A percentile compares a stretch with the other conserved stretches of the same genome.
phyloP scores from a whole-genome alignment of 352 stramenopile genomes.

The Phytophthora litchii region DNA sequence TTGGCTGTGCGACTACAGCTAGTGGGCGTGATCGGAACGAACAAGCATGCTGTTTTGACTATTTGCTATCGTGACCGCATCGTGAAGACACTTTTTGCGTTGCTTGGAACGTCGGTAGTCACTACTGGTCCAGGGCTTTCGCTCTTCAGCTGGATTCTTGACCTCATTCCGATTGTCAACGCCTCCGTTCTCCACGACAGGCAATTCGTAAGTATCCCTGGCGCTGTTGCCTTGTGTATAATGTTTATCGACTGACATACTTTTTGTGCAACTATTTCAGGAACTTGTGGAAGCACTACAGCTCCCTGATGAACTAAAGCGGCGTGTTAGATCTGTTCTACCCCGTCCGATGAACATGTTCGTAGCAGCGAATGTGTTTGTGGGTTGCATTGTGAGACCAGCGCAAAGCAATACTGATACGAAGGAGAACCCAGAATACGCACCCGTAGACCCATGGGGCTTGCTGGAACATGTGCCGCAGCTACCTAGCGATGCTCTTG shows the following conservation, averaged over 20 bases:
- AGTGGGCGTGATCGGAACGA: constrained; percentile 71
- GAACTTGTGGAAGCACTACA: constrained; percentile 72
- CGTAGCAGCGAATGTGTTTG: constrained; percentile 35
- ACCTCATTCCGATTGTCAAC: constrained; percentile 82
- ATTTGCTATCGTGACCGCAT: constrained; percentile 88
- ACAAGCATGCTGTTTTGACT: constrained; percentile 78
- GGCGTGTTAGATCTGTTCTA: constrained; percentile 73
- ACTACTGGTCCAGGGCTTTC: constrained; percentile 63
- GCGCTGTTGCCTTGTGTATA: background rate
- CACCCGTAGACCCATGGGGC: constrained; percentile 75
- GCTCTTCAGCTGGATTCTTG: constrained; percentile 88
- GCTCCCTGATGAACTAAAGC: constrained; percentile 61
- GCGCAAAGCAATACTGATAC: constrained; percentile 36
- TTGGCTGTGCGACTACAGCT: constrained; percentile 80
- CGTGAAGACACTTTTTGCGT: constrained; percentile 79
- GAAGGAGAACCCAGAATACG: constrained; percentile 31
- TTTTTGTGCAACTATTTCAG: constrained; percentile 39
- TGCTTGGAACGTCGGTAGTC: constrained; percentile 74
- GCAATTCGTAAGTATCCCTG: constrained; percentile 67
- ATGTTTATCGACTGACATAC: constrained; percentile 15
- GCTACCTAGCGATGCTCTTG: constrained; percentile 70
- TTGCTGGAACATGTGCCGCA: constrained; percentile 73
- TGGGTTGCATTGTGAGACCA: constrained; percentile 13
- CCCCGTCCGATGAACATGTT: constrained; percentile 52
- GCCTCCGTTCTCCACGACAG: constrained; percentile 75